These are phyloP conservation scores for Podaxis sp. DNA, from an alignment of 768 basidiomycete genomes.

Conservation along the genomic window DNA sequence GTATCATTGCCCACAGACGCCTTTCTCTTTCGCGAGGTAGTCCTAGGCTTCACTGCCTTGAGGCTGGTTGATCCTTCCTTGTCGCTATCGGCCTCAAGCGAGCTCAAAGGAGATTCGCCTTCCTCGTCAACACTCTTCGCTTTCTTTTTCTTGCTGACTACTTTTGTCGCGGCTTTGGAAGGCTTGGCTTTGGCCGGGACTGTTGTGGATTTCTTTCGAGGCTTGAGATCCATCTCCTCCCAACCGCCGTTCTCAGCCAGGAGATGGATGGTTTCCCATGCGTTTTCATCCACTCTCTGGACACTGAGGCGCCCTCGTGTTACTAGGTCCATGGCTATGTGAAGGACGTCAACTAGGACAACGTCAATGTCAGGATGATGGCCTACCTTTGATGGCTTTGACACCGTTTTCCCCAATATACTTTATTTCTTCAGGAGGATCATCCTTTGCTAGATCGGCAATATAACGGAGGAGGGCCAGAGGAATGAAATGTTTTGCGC, in stretches of 20 bases:
- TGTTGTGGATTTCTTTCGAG: conserved; percentile 27
- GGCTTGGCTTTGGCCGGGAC: neutral
- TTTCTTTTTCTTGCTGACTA: neutral
- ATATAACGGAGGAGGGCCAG: conserved; percentile 71
- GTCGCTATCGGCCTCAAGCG: neutral
- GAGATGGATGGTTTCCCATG: conserved; percentile 59
- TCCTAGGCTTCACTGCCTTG: neutral
- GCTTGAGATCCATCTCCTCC: conserved; percentile 49
- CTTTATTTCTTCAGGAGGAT: conserved; percentile 50
- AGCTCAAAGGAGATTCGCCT: conserved; percentile 9
- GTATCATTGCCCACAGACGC: neutral
- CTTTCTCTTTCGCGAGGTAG: conserved; percentile 5
- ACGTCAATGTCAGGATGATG: neutral
- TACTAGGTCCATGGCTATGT: conserved; percentile 72
- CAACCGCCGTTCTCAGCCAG: conserved; percentile 80
- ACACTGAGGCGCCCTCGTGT: conserved; percentile 84
- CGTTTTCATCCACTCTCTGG: conserved; percentile 66
- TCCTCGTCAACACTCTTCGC: neutral
- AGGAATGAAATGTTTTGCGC: conserved; percentile 73
- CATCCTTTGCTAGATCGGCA: conserved; percentile 34
- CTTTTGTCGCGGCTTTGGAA: neutral
- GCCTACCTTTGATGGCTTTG: conserved; percentile 60
- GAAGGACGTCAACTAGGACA: neutral
- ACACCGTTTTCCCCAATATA: conserved; percentile 68
- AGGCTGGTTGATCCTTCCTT: neutral